Conservation (phyloP, 1,284 basidiomycete species). For the Trametes hirsuta region DNA sequence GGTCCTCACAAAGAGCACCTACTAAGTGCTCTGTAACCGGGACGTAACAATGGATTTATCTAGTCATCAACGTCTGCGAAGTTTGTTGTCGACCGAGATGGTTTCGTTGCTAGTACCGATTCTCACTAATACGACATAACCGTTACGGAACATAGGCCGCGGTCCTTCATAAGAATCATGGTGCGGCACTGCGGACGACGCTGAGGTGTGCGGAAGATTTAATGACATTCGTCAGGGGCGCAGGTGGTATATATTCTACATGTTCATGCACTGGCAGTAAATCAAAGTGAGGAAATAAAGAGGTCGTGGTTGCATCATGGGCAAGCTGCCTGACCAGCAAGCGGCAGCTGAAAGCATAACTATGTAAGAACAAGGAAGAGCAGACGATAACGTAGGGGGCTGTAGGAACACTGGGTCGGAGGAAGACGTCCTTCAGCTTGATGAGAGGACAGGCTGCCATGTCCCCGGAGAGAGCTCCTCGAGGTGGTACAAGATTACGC, state of each 20-base stretch:
- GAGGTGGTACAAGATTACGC: slow-evolving; percentile 70
- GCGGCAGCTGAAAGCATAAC: background rate
- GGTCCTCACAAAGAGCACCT: slow-evolving; percentile 2
- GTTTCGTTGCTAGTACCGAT: no score
- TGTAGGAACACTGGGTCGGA: background rate
- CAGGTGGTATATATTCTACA: background rate
- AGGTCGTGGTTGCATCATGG: background rate
- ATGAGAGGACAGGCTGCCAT: slow-evolving; percentile 62
- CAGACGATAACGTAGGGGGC: background rate
- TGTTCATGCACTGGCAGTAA: background rate
- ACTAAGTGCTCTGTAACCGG: background rate
- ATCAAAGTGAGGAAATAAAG: background rate
- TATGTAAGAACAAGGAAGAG: background rate
- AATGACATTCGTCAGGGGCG: no score
- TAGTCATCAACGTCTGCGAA: no score
- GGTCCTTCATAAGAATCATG: no score
- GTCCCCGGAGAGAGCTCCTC: slow-evolving; percentile 70
- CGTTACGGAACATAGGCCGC: no score
- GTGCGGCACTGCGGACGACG: no score
- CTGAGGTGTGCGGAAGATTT: no score
- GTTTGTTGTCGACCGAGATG: no score
- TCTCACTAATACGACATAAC: no score
- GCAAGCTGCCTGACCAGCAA: slow-evolving; percentile 6
- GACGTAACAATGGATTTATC: no score
- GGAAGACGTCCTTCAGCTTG: slow-evolving; percentile 34